phyloP scores from a whole-genome alignment of 495 filamentous ascomycete species.

The Neurospora sp. region DNA sequence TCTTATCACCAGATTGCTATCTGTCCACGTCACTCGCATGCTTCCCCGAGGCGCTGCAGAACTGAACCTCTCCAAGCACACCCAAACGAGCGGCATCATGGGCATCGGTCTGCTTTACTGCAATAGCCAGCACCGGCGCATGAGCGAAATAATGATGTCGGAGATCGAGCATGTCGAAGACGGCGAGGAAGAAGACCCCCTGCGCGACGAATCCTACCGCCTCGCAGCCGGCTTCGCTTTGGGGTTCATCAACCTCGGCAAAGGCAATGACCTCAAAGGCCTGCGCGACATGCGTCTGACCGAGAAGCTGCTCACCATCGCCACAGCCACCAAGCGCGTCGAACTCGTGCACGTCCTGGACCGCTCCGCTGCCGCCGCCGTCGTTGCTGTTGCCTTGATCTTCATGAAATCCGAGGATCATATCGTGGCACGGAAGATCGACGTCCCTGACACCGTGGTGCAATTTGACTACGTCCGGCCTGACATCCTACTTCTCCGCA shows the following conservation, averaged over 20 bases:
- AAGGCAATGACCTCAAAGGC: constrained; percentile 77
- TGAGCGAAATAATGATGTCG: constrained; percentile 97
- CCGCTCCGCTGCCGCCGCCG: constrained; percentile 80
- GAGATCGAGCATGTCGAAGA: constrained; percentile 81
- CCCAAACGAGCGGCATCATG: constrained; percentile 95
- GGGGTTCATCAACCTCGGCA: constrained; percentile 89
- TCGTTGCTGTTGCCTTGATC: constrained; percentile 81
- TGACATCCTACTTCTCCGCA: constrained; percentile 83
- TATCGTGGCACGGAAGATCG: constrained; percentile 81
- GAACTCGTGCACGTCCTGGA: constrained; percentile 86
- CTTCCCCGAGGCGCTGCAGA: constrained; percentile 84
- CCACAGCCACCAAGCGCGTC: constrained; percentile 78
- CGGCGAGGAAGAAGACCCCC: constrained; percentile 58
- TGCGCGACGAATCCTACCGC: constrained; percentile 89
- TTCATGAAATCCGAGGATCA: constrained; percentile 96
- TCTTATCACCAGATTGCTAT: constrained; percentile 83
- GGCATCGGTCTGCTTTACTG: constrained; percentile 93
- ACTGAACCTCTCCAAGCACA: constrained; percentile 85
- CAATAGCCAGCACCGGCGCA: constrained; percentile 89
- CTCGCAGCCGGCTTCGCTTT: constrained; percentile 89
- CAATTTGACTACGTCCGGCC: constrained; percentile 94
- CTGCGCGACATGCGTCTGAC: constrained; percentile 90
- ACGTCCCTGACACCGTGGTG: constrained; percentile 77
- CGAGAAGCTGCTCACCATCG: constrained; percentile 74
- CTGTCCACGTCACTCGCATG: constrained; percentile 95